Evolutionary conservation across 345 rosid species (phyloP), one percentile per base, ranked within the genome.

Genomic region (Mallotus nudiflorus): DNA sequence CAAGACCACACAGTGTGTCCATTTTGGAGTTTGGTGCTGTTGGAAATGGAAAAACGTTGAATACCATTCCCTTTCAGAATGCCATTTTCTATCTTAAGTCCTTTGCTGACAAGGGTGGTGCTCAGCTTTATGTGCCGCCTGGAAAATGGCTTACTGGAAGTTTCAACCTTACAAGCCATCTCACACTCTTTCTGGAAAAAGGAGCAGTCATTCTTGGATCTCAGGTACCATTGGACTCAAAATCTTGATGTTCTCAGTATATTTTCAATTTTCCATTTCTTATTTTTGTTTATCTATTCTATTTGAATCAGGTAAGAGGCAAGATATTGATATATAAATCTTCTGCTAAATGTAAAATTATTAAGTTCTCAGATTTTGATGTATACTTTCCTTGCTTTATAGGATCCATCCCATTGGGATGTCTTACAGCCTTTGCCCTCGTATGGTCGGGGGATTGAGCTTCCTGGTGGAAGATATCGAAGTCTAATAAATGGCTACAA

Each of bases 61-160:
- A 91, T 69, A 91, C 97, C 15, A 62, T 94, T 51, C 95, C 99
- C 35, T 91, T 94, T 69, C 96, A 91, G 37, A 94, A 94, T 75
- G 98, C 98, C 56, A 80, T 94, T 66, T 94, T 94, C 84, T 94
- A 91, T 75, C 89, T 90, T 29, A 94, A 94, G 81, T 94, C 98
- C 0, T 94, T 94, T 54, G 92, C 97, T 0, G 97, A 94, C 71
- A 94, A 94, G 76, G 98, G 98, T 16, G 98, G 98, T 28, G 99
- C 98, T 52, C 96, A 94, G 85, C 96, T 94, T 31, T 94, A 94
- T 49, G 90, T 94, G 52, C 96, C 98, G 0, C 86, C 96, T 0
- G 98, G 98, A 33, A 84, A 82, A 78, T 94, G 96, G 97, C 95
- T 94, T 29, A 91, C 97, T 0, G 99, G 96, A 65, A 90, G 99